Evolutionary conservation across 208 protist species (phyloP).

Genomic region (Trypanosomatidae sp.): DNA sequence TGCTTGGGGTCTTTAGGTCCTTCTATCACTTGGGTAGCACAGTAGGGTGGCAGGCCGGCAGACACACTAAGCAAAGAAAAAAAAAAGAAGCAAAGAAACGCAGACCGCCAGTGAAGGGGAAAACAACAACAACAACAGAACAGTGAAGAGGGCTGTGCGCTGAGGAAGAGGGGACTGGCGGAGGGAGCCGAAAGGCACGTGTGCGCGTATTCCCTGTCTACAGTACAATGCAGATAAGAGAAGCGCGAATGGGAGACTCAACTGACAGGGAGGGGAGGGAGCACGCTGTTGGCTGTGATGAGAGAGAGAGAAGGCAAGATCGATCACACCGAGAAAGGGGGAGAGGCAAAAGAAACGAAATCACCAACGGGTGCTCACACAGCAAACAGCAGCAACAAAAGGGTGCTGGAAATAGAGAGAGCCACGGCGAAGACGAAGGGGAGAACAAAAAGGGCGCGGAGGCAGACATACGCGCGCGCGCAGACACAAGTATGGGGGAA

Average conservation of each 20-base stretch:
- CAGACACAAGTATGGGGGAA: background rate
- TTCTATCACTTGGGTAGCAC: background rate
- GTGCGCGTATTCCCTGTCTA: background rate
- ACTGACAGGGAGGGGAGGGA: background rate
- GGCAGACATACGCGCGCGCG: background rate
- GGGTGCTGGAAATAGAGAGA: background rate
- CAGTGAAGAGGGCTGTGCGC: background rate
- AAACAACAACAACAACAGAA: background rate
- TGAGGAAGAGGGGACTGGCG: background rate
- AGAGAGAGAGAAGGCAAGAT: constrained; percentile 1
- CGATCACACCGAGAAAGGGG: background rate
- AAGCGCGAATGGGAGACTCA: background rate
- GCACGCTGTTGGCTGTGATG: background rate
- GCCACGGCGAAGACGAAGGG: constrained; percentile 3
- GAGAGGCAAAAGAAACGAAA: background rate
- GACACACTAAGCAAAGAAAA: background rate
- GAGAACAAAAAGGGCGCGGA: constrained; percentile 6
- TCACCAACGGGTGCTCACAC: background rate
- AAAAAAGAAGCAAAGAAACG: background rate
- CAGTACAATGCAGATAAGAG: background rate
- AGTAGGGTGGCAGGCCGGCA: background rate
- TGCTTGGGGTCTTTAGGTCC: background rate
- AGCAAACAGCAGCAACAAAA: constrained; percentile 7
- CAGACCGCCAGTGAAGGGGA: background rate
- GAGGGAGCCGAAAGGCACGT: background rate